Evolutionary conservation across 441 rosid genomes (phyloP), one percentile per base, ranked within the genome.

Genomic region (Aleurites moluccanus): DNA sequence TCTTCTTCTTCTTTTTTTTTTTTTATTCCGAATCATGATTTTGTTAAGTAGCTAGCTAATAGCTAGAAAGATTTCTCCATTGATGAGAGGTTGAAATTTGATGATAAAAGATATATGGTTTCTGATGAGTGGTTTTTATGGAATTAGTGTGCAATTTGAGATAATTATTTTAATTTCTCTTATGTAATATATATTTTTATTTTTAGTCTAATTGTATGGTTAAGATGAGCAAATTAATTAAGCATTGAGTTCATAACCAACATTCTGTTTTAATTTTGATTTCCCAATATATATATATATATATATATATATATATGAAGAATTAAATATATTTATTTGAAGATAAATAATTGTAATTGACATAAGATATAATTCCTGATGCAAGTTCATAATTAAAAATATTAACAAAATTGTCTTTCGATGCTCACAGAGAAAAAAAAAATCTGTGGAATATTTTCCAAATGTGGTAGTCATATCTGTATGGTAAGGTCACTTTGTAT

Each of bases 391-490:
- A 14, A 44, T 1, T 44, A 44, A 76, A 64, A 73, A n/a, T 65
- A 65, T 33, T 73, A 69, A 69, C 74, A 81, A 75, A 44, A 49
- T 79, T 56, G 78, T 66, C 70, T 73, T 74, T 55, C 40, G 81
- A 77, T 25, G 42, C 57, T 74, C 60, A n/a, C n/a, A n/a, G n/a
- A 33, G 67, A 69, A 8, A 56, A 67, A 59, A 64, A 59, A 81
- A 65, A 73, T 69, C 70, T 10, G 64, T 35, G 78, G 85, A 79
- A 76, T 77, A 73, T 71, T 78, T 78, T 62, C 79, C 23, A 56
- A 71, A 77, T 78, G 50, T 7, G 77, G 79, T 75, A 77, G 75
- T 81, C 85, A 75, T 72, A 73, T 82, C 83, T 67, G 75, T 73
- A 75, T 79, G 75, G 82, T 73, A 75, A 78, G 66, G 74, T 73